These are phyloP conservation scores for Eruca vesicaria DNA, from an alignment of 441 rosid species.

Conservation along the genomic window DNA sequence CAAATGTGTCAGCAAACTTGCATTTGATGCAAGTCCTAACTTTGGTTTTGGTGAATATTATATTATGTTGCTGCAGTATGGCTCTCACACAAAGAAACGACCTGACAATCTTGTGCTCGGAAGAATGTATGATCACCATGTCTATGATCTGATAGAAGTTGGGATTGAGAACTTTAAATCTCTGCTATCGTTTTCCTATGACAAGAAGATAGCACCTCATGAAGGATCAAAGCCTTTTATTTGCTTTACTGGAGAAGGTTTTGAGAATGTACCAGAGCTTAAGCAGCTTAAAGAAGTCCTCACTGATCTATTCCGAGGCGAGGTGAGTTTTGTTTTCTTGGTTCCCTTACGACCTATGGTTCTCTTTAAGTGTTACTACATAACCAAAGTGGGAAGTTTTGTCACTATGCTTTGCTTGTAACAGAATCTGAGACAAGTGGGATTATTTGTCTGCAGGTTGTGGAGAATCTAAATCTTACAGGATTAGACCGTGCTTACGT, in stretches of 20 bases:
- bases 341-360: neutral
- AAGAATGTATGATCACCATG: slow-evolving; percentile 74
- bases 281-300: slow-evolving; percentile 89
- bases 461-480: slow-evolving; percentile 77
- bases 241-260: slow-evolving; percentile 77
- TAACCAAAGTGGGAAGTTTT: neutral
- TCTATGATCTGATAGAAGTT: slow-evolving; percentile 89
- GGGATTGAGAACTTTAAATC: slow-evolving; percentile 85
- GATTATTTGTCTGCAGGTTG: slow-evolving; percentile 52
- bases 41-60: slow-evolving; percentile 2
- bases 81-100: slow-evolving; percentile 87
- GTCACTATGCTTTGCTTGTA: neutral
- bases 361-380: neutral
- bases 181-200: slow-evolving; percentile 57
- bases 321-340: slow-evolving; percentile 39
- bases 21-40: neutral
- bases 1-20: neutral
- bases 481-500: slow-evolving; percentile 82
- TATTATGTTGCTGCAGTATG: slow-evolving; percentile 61
- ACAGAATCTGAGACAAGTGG: too few relatives aligned
- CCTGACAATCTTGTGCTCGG: slow-evolving; percentile 92
- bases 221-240: slow-evolving; percentile 85
- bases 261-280: slow-evolving; percentile 72
- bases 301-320: slow-evolving; percentile 80
- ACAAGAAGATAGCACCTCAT: slow-evolving; percentile 73